Evolutionary conservation across 495 filamentous ascomycete genomes (phyloP).

Genomic region (Penicillium pulvis): DNA sequence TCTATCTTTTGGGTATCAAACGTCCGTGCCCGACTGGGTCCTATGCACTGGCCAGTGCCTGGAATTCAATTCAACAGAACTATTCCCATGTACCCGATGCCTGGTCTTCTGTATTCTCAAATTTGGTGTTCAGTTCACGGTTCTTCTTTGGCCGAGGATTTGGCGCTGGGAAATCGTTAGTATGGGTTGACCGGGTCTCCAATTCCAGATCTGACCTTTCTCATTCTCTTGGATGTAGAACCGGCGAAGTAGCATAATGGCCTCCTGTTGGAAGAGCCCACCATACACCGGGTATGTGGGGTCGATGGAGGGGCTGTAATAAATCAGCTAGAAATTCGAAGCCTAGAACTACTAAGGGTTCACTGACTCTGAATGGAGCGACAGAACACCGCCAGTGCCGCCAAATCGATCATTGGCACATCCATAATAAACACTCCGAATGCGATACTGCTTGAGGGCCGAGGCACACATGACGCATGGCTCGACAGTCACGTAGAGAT

Average conservation of each 20-base stretch:
- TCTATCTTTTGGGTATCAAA: neutral
- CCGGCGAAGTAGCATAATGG: constrained; percentile 83
- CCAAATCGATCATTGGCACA: constrained; percentile 95
- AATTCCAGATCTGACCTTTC: constrained; percentile 55
- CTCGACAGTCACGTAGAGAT: constrained; percentile 95
- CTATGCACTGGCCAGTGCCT: neutral
- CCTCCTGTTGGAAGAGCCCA: constrained; percentile 82
- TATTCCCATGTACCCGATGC: neutral
- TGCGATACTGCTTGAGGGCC: constrained; percentile 78
- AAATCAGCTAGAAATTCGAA: constrained; percentile 14
- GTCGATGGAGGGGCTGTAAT: constrained; percentile 59
- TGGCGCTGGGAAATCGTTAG: constrained; percentile 47
- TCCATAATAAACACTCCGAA: constrained; percentile 89
- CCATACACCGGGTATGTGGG: constrained; percentile 74
- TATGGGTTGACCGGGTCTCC: neutral
- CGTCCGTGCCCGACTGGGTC: neutral
- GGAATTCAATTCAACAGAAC: neutral
- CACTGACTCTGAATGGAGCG: constrained; percentile 73
- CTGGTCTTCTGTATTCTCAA: constrained; percentile 24
- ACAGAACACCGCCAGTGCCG: constrained; percentile 88
- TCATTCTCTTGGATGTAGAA: constrained; percentile 98
- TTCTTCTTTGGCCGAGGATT: constrained; percentile 60
- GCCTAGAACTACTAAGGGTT: neutral
- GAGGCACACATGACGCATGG: constrained; percentile 98
- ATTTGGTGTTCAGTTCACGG: constrained; percentile 50